Conservation (phyloP, 495 filamentous ascomycete genomes). For the Podospora comata region DNA sequence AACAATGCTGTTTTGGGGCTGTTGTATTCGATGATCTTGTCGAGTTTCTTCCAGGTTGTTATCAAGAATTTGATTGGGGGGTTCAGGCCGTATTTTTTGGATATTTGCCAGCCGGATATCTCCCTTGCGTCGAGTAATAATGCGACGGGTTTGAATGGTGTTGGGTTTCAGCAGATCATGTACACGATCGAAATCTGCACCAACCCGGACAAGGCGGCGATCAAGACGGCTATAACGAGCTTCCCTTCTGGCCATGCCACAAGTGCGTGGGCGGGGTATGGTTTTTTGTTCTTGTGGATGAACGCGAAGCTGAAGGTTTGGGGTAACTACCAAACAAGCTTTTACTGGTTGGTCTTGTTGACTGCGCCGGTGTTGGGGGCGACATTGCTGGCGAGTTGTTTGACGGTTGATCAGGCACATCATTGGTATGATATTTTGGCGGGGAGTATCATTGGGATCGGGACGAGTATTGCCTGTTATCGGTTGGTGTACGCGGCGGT, state of each 20-base stretch:
- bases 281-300: slow-evolving; percentile 59
- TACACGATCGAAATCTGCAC: slow-evolving; percentile 51
- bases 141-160: slow-evolving; percentile 33
- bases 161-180: slow-evolving; percentile 47
- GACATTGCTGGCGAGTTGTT: slow-evolving; percentile 52
- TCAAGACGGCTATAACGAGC: slow-evolving; percentile 56
- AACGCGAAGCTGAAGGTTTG: slow-evolving; percentile 65
- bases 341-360: slow-evolving; percentile 37
- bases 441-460: slow-evolving; percentile 55
- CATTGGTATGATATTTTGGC: slow-evolving; percentile 60
- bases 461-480: slow-evolving; percentile 56
- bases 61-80: slow-evolving; percentile 21
- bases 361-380: slow-evolving; percentile 55
- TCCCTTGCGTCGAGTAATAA: slow-evolving; percentile 32
- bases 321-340: slow-evolving; percentile 52
- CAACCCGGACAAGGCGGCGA: slow-evolving; percentile 46
- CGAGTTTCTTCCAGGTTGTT: slow-evolving; percentile 55
- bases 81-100: slow-evolving; percentile 54
- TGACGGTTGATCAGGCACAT: slow-evolving; percentile 61
- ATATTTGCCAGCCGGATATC: slow-evolving; percentile 54
- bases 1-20: slow-evolving; percentile 62
- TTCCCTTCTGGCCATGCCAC: slow-evolving; percentile 51
- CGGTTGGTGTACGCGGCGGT: slow-evolving; percentile 56
- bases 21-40: slow-evolving; percentile 57
- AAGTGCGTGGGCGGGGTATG: slow-evolving; percentile 56